Conservation (phyloP, 2,329 filamentous ascomycete genomes). For the Scedosporium minutisporum region DNA sequence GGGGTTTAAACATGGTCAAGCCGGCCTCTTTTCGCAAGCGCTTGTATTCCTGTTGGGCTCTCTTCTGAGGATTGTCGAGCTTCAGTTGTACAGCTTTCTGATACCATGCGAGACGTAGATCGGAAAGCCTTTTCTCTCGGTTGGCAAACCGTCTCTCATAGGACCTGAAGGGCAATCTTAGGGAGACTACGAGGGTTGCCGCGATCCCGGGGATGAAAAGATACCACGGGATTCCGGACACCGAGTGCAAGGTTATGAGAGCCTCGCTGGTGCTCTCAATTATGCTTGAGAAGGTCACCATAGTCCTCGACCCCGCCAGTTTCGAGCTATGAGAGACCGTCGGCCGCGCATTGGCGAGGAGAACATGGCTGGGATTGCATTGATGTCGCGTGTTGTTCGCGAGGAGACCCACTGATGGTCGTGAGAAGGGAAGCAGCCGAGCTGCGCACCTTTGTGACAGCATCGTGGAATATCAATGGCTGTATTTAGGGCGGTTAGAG, state of each 20-base stretch:
- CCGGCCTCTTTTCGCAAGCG: constrained; percentile 19
- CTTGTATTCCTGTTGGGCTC: background rate
- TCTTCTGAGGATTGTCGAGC: background rate
- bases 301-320: background rate
- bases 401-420: background rate
- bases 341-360: background rate
- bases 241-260: constrained; percentile 32
- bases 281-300: constrained; percentile 2
- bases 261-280: constrained; percentile 30
- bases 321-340: background rate
- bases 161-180: constrained; percentile 36
- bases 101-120: constrained; percentile 15
- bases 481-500: background rate
- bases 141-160: constrained; percentile 25
- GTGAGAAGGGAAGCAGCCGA: background rate
- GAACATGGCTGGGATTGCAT: background rate
- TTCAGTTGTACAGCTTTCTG: constrained; percentile 12
- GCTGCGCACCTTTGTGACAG: background rate
- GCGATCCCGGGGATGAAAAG: constrained; percentile 43
- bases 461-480: background rate
- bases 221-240: constrained; percentile 41
- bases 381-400: background rate
- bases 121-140: constrained; percentile 13
- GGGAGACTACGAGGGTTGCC: constrained; percentile 31
- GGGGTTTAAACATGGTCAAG: constrained; percentile 10